Conservation (phyloP, 441 rosid species). For the Metrosideros polymorpha region DNA sequence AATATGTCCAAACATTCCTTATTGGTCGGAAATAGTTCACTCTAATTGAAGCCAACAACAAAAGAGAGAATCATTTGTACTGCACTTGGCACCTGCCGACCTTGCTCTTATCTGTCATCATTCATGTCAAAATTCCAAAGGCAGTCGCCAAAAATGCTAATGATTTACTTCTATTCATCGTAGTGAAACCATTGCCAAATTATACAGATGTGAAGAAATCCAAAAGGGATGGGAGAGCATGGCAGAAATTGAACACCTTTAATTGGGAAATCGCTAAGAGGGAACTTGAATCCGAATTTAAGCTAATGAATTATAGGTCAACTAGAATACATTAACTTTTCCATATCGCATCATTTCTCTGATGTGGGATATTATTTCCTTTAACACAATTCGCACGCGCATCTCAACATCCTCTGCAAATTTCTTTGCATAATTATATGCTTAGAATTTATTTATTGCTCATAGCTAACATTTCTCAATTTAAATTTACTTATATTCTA, state of each 20-base stretch:
- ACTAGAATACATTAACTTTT: background rate
- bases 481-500: background rate
- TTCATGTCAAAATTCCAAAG: background rate
- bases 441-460: background rate
- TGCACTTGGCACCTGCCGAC: background rate
- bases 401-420: background rate
- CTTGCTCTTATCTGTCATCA: background rate
- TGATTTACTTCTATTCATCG: background rate
- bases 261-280: rapidly evolving
- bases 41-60: background rate
- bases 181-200: background rate
- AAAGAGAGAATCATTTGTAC: background rate
- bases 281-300: background rate
- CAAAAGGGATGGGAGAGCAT: background rate
- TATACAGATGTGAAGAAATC: background rate
- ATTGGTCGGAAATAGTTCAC: background rate
- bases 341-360: rapidly evolving
- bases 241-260: background rate
- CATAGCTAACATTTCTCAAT: background rate
- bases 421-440: background rate
- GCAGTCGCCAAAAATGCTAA: background rate
- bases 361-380: background rate
- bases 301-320: background rate
- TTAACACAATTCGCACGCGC: background rate
- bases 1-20: background rate